Evolutionary conservation across 768 basidiomycete genomes (phyloP).

Genomic region (Psilocybe subaeruginosa): DNA sequence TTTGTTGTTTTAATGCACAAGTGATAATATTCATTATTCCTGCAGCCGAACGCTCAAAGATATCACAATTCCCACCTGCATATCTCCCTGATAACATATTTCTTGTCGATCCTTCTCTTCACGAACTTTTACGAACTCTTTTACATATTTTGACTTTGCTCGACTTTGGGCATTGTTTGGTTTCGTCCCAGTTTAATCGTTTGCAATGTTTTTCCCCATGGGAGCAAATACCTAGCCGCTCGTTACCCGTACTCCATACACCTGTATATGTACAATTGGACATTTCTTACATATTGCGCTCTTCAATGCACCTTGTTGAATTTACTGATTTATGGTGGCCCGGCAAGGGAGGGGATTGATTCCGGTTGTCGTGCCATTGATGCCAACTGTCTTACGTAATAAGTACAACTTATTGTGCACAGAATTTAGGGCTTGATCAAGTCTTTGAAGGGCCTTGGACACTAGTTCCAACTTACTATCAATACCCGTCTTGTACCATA

Average conservation of each 20-base stretch:
- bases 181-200: neutral
- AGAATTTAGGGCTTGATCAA: neutral
- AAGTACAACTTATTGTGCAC: neutral
- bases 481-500: constrained; percentile 23
- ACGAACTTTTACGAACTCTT: constrained; percentile 14
- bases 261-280: constrained; percentile 1
- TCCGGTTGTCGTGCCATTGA: neutral
- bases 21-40: neutral
- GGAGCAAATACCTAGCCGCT: constrained; percentile 15
- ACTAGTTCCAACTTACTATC: neutral
- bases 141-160: neutral
- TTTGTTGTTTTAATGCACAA: constrained; percentile 1
- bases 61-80: constrained; percentile 66
- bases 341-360: neutral
- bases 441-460: neutral
- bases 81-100: constrained; percentile 24
- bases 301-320: neutral
- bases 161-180: neutral
- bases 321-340: neutral
- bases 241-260: constrained; percentile 12
- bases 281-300: neutral
- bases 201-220: neutral
- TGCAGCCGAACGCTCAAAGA: constrained; percentile 71
- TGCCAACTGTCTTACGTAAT: neutral
- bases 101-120: neutral